Evolutionary conservation across 2,329 filamentous ascomycete genomes (phyloP), one percentile per base, ranked within the genome.

Genomic region (Diplodia intermedia): DNA sequence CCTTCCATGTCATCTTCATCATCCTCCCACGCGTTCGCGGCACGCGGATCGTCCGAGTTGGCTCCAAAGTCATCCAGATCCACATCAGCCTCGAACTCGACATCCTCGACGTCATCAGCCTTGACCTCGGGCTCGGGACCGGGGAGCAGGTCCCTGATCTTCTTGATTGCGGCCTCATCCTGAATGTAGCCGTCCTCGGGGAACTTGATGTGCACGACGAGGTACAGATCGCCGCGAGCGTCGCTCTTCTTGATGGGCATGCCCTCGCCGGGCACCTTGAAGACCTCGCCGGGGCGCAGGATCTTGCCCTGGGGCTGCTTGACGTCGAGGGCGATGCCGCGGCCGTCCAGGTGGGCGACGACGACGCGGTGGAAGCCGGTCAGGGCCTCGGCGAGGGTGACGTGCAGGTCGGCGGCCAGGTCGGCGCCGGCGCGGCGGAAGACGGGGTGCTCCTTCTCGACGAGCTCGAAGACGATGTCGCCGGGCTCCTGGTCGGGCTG

Each of bases 191-290:
- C 91, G 73, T 94, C 89, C 73, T 94, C 89, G 2, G 95, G 95
- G 82, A 98, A 98, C 66, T 92, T 87, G 70, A 99, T 86, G 74
- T 95, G 90, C 71, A 97, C 90, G 47, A 91, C 83, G 52, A 99
- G 84, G 80, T 94, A 99, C 20, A 99, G 83, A 75, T 98, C 93
- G 53, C 95, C 95, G 77, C 89, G 93, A 4, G 82, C 76, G 49
- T 99, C 95, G 71, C 90, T 92, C 68, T 90, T 89, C 85, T 97
- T 97, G 73, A 90, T 80, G 1, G 95, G 95, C 95, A 99, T 99
- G 69, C 95, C 95, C 82, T 99, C 95, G 31, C 93, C 93, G 2
- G 85, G 80, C 1, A 99, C 84, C 83, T 93, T 97, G 73, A 99
- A 85, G 8, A 94, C 87, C 76, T 99, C 92, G 31, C 89, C 90